Evolutionary conservation across 1,284 basidiomycete genomes (phyloP).

Genomic region (Rhodotorula sp.): DNA sequence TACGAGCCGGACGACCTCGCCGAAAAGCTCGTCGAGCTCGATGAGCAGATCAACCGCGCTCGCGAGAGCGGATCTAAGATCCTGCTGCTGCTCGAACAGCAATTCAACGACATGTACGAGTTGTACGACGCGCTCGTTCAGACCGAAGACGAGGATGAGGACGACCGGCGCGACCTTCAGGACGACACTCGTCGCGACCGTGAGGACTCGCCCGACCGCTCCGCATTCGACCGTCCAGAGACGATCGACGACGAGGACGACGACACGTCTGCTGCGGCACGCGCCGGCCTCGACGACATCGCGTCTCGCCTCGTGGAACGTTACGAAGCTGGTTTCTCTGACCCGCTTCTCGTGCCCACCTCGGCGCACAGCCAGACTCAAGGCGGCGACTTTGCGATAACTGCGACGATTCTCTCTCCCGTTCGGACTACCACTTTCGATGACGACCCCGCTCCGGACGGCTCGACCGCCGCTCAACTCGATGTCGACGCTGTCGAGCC

Average conservation of each 20-base stretch:
- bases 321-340: no score
- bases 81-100: neutral
- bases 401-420: no score
- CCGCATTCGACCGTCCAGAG: slow-evolving; percentile 3
- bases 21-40: neutral
- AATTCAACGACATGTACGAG: neutral
- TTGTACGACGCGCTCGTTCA: neutral
- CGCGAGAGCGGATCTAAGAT: neutral
- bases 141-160: neutral
- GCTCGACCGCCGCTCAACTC: no score
- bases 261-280: no score
- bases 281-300: neutral
- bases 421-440: no score
- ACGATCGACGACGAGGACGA: slow-evolving; percentile 1
- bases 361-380: no score
- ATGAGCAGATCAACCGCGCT: neutral
- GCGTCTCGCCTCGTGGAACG: no score
- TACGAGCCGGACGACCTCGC: slow-evolving; percentile 4
- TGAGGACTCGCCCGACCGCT: slow-evolving; percentile 10
- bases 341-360: no score
- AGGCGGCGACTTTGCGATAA: no score
- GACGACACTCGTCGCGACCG: neutral
- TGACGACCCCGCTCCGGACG: no score
- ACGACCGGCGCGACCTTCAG: neutral
- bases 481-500: neutral